Evolutionary conservation across 352 stramenopile species (phyloP).

Genomic region (Phytophthora sp.): DNA sequence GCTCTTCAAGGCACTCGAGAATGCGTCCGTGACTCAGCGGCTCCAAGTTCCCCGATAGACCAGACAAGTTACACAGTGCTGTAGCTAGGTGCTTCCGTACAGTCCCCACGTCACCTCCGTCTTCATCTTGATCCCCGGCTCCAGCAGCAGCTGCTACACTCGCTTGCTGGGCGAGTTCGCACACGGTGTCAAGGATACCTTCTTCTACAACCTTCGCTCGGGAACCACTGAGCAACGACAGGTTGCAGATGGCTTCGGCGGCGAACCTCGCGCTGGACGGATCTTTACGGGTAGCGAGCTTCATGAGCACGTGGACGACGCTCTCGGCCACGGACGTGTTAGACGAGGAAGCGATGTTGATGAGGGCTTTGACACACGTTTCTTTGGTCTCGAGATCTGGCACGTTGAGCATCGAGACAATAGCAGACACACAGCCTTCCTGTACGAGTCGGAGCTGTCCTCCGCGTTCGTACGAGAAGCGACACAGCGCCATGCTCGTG

Average conservation of each 20-base stretch:
- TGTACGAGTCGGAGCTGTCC: slow-evolving; percentile 79
- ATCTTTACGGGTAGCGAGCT: slow-evolving; percentile 77
- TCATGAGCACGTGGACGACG: slow-evolving; percentile 80
- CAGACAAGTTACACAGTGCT: slow-evolving; percentile 84
- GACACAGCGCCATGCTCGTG: slow-evolving; percentile 83
- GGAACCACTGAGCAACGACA: slow-evolving; percentile 72
- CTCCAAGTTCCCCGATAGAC: slow-evolving; percentile 71
- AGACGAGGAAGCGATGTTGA: slow-evolving; percentile 83
- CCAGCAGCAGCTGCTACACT: slow-evolving; percentile 11
- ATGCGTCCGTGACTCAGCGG: slow-evolving; percentile 66
- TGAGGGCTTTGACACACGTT: slow-evolving; percentile 83
- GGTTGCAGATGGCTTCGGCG: slow-evolving; percentile 76
- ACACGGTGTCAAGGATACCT: slow-evolving; percentile 80
- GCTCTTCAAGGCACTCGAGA: slow-evolving; percentile 74
- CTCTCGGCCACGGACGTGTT: slow-evolving; percentile 68
- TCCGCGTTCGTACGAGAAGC: slow-evolving; percentile 80
- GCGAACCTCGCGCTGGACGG: slow-evolving; percentile 59
- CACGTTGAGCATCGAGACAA: slow-evolving; percentile 87
- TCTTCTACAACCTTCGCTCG: slow-evolving; percentile 81
- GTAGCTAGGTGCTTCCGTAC: slow-evolving; percentile 72
- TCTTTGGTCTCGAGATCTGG: slow-evolving; percentile 83
- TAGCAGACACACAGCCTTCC: slow-evolving; percentile 82
- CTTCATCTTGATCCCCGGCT: slow-evolving; percentile 21
- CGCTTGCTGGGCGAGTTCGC: slow-evolving; percentile 55
- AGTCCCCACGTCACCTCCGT: slow-evolving; percentile 27